Base-by-base conservation (phyloP, 345 rosid species). In the Dimocarpus longan region DNA sequence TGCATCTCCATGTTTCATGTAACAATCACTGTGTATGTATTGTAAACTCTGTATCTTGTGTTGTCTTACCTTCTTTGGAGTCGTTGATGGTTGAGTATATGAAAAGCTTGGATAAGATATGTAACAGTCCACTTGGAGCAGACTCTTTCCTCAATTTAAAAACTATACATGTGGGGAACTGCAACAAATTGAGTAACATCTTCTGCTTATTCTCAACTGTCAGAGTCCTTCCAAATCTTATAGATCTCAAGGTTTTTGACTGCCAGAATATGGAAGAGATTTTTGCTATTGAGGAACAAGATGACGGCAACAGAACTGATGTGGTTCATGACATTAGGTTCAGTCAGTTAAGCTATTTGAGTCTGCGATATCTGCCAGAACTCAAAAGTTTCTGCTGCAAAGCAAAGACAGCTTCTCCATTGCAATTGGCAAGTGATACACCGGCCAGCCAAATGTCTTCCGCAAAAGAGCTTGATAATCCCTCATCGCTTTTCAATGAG, bases 251-350 rank as follows among this genome's bases (percentile, higher is more conserved):
- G 0, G 26, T 67, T 22, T 3, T 5, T 1, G 42, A 59, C 3
- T 86, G 88, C 77, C 7, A 4, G 8, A 68, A 8, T 26, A 48
- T 86, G 62, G 68, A 57, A 43, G 85, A 60, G 62, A 19, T 67
- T 39, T 67, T 67, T 8, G 46, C 24, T 19, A 19, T 67, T 67
- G 71, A 18, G 0, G 9, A 21, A 40, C 12, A 13, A 26, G 73
- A 59, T 28, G 70, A 63, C 54, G 62, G 18, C 52, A 42, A 6
- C 59, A 72, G 24, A 0, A n/a, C 6, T 63, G 78, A 24, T 44
- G 56, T n/a, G 32, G 43, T 43, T 21, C 9, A 0, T 12, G 39
- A 63, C 24, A 10, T 48, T 32, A 59, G 22, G 15, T 76, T 78
- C 10, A 21, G n/a, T 1, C 22, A 50, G 22, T 76, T 83, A 26